phyloP scores from a whole-genome alignment of 2,329 filamentous ascomycete species.

The Apiospora sp. region DNA sequence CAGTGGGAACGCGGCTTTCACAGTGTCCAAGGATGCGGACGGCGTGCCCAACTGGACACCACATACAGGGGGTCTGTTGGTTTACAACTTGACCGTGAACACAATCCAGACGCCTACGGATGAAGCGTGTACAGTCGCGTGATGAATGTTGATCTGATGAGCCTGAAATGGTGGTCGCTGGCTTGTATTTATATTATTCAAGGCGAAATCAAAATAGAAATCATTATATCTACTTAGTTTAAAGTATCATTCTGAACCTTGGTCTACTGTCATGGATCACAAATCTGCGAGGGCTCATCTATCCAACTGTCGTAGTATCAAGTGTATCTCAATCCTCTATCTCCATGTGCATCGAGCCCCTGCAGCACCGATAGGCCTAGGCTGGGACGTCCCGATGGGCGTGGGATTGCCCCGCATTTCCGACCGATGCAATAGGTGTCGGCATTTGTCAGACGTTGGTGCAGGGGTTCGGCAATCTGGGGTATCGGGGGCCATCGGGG shows the following conservation, averaged over 20 bases:
- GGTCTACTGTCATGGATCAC: too few species aligned
- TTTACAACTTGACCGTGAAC: slow-evolving; percentile 29
- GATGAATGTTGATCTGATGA: neutral
- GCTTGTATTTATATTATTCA: too few species aligned
- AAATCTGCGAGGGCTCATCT: neutral
- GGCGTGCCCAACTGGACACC: slow-evolving; percentile 28
- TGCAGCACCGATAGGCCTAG: neutral
- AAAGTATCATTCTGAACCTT: neutral
- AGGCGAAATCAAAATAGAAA: neutral
- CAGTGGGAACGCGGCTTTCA: slow-evolving; percentile 30
- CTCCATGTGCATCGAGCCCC: neutral
- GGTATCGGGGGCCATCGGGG: neutral
- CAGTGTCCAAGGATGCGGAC: slow-evolving; percentile 26
- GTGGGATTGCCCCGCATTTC: neutral
- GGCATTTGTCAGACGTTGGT: neutral
- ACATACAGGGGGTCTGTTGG: slow-evolving; percentile 26
- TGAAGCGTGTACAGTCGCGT: neutral
- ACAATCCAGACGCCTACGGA: slow-evolving; percentile 4
- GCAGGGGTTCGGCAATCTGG: slow-evolving; percentile 8
- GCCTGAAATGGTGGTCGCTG: too few species aligned
- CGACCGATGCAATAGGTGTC: neutral
- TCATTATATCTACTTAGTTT: neutral
- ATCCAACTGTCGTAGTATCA: neutral
- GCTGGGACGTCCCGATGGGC: neutral
- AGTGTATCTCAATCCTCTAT: neutral